phyloP scores from a whole-genome alignment of 208 protist species.

The Spongospora subterranea region DNA sequence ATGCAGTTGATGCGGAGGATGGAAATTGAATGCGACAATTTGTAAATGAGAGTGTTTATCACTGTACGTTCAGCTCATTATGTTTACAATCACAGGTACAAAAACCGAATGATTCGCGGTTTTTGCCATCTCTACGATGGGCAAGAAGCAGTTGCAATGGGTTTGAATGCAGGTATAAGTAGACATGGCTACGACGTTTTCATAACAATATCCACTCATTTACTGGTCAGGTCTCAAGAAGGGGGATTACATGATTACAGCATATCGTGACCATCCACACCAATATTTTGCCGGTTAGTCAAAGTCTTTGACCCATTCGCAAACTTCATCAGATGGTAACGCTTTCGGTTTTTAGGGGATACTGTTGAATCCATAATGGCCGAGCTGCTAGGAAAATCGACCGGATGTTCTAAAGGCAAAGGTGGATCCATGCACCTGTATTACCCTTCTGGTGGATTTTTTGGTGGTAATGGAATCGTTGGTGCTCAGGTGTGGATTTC shows the following conservation, averaged over 20 bases:
- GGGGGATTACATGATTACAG: conserved; percentile 19
- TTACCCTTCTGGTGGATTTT: conserved; percentile 86
- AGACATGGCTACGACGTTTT: too few relatives aligned
- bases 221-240: background rate
- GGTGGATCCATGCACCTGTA: conserved; percentile 99
- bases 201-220: background rate
- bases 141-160: conserved; percentile 74
- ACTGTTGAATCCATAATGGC: conserved; percentile 84
- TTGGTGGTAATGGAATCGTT: conserved; percentile 97
- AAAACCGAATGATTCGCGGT: conserved; percentile 91
- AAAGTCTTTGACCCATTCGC: background rate
- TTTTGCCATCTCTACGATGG: conserved; percentile 98
- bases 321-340: background rate
- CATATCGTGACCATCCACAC: background rate
- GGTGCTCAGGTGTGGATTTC: conserved; percentile 80
- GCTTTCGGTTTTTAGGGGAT: conserved; percentile 80
- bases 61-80: background rate
- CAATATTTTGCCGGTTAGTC: background rate
- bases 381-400: conserved; percentile 84
- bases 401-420: conserved; percentile 84
- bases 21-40: conserved; percentile 79
- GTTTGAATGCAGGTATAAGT: background rate
- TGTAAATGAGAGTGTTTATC: too few relatives aligned
- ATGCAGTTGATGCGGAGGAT: conserved; percentile 91
- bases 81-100: conserved; percentile 85